Evolutionary conservation across 2,329 filamentous ascomycete species (phyloP).

Genomic region (Pseudogymnoascus sp.): DNA sequence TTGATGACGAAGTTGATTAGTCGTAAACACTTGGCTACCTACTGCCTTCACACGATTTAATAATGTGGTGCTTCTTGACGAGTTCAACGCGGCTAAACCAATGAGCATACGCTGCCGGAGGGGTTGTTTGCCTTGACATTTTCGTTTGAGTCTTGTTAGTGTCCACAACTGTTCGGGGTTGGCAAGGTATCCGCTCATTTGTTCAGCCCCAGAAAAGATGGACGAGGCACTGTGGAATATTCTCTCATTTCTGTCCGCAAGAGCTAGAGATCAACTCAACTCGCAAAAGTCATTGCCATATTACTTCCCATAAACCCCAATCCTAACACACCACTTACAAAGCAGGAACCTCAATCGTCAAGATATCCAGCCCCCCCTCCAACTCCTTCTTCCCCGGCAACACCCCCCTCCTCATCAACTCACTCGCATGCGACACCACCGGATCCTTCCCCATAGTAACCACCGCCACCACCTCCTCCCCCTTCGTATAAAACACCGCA

Average conservation of each 20-base stretch:
- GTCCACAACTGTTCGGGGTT: background rate
- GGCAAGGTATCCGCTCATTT: background rate
- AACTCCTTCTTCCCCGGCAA: constrained; percentile 82
- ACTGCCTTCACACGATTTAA: background rate
- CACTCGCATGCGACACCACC: constrained; percentile 71
- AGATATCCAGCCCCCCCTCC: constrained; percentile 46
- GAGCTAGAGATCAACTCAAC: constrained; percentile 1
- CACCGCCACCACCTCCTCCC: constrained; percentile 81
- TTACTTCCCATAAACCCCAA: background rate
- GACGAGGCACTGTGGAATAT: background rate
- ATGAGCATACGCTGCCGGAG: too few relatives aligned
- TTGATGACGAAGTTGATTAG: background rate
- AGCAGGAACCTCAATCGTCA: constrained; percentile 24
- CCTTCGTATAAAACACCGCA: constrained; percentile 81
- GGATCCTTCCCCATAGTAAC: constrained; percentile 89
- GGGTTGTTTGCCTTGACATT: too few relatives aligned
- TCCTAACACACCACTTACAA: background rate
- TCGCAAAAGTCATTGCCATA: background rate
- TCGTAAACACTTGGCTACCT: background rate
- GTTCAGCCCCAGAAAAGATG: background rate
- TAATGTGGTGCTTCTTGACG: background rate
- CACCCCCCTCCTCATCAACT: constrained; percentile 74
- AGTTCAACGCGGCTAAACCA: too few relatives aligned
- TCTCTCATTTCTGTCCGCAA: background rate
- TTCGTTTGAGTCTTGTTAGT: background rate